phyloP scores from a whole-genome alignment of 2,329 filamentous ascomycete genomes.

The Hypoxylon rubiginosum region DNA sequence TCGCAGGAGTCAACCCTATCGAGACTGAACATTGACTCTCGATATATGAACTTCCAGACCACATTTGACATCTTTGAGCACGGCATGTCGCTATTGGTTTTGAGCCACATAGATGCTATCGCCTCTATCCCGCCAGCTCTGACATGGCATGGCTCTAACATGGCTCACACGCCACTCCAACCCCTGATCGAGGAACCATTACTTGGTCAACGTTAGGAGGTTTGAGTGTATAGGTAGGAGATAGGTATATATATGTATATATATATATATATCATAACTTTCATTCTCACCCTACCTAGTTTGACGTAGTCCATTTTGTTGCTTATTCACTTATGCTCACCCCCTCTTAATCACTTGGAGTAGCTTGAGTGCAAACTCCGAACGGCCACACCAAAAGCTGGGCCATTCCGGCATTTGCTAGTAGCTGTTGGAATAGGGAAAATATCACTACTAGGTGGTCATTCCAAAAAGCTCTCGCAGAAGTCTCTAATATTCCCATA shows the following conservation, averaged over 20 bases:
- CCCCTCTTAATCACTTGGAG: background rate
- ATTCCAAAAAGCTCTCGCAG: constrained; percentile 29
- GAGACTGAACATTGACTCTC: constrained; percentile 13
- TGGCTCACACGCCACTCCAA: constrained; percentile 5
- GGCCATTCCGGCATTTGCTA: constrained; percentile 13
- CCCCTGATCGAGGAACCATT: background rate
- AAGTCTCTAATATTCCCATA: constrained; percentile 22
- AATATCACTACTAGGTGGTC: constrained; percentile 39
- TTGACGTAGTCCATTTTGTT: constrained; percentile 2
- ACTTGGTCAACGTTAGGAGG: background rate
- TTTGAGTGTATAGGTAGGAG: background rate
- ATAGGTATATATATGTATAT: constrained; percentile 9
- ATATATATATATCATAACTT: constrained; percentile 19
- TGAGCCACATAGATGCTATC: constrained; percentile 10
- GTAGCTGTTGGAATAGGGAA: constrained; percentile 31
- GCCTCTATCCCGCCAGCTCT: constrained; percentile 1
- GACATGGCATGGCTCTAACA: background rate
- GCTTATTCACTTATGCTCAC: background rate
- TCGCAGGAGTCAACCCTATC: constrained; percentile 16
- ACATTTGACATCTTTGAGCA: constrained; percentile 13
- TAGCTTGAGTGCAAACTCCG: constrained; percentile 14
- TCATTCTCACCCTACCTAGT: constrained; percentile 2
- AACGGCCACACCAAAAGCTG: constrained; percentile 17
- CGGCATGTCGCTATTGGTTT: constrained; percentile 20
- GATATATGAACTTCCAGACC: constrained; percentile 18